A percentile compares a stretch with the other conserved stretches of the same genome.
Evolutionary conservation across 139 green algal genomes (phyloP).

Genomic region (Picochlorum sp.): DNA sequence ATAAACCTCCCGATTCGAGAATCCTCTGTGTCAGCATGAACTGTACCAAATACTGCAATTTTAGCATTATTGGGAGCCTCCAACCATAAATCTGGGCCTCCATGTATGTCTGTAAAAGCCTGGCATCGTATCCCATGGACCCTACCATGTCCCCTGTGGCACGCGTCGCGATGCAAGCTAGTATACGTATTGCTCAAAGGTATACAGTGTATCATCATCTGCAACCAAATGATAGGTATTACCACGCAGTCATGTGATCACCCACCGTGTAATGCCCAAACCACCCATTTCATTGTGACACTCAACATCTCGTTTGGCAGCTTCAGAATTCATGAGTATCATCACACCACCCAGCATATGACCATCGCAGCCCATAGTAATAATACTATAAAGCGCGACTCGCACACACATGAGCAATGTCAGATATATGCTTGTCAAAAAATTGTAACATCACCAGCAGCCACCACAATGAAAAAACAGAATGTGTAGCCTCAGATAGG

Average conservation of each 20-base stretch:
- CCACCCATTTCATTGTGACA: too few species aligned
- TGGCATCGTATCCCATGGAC: not conserved
- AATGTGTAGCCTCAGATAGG: slow-evolving; percentile 30
- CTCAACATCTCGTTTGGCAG: not conserved
- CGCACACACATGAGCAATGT: not conserved
- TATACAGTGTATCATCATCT: too few species aligned
- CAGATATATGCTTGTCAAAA: slow-evolving; percentile 43
- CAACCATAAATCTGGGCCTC: slow-evolving; percentile 7
- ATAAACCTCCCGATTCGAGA: slow-evolving; percentile 32
- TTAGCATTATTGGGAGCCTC: slow-evolving; percentile 7
- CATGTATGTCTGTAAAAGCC: not conserved
- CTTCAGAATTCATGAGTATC: slow-evolving; percentile 1
- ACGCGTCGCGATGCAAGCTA: too few species aligned
- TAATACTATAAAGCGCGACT: too few species aligned
- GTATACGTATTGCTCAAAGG: too few species aligned
- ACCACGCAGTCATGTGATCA: too few species aligned
- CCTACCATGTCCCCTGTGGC: too few species aligned
- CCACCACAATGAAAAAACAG: not conserved
- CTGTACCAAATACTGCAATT: slow-evolving; percentile 29
- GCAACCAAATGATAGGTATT: too few species aligned
- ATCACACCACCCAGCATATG: not conserved
- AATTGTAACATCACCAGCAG: slow-evolving; percentile 13
- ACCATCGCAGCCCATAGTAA: not conserved
- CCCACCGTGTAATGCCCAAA: too few species aligned
- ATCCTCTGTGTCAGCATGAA: slow-evolving; percentile 14